Evolutionary conservation across 495 filamentous ascomycete genomes (phyloP), one percentile per base, ranked within the genome.

Genomic region (Penicillium verhagenii): DNA sequence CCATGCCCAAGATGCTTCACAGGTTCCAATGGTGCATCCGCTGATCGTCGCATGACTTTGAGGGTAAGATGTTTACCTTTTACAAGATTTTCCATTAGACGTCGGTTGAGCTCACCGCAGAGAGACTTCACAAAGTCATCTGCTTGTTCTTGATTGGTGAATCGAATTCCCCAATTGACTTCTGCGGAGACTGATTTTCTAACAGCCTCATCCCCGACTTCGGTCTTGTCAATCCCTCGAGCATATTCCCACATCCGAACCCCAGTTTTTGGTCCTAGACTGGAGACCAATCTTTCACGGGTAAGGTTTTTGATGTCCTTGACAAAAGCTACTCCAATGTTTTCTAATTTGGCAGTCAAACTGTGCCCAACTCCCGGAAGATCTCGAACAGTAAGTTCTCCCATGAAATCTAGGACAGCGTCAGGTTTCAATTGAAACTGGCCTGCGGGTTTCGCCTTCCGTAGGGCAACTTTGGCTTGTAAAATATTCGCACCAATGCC

Each of bases 121-220:
- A 98, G 70, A 54, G 88, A 91, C 47, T 81, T 77, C 24, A 97
- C 77, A 63, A 98, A 98, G 48, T 91, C 87, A 39, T 97, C 94
- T 0, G 89, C 91, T 68, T 98, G 93, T 6, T 82, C 82, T 54
- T 96, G 90, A 43, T 81, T 94, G 50, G 90, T 84, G 61, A 98
- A 98, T 25, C 94, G 85, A 48, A 98, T 94, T 2, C 94, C 94
- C 95, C 95, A 98, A 61, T 96, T 98, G 53, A 98, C 90, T 56
- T 97, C 92, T 0, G 92, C 93, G 1, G 92, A 96, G 11, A 97
- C 89, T 0, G 92, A 96, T 65, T 97, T 96, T 29, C 94, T 82
- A 11, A 82, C 64, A 0, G 82, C 78, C 65, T 92, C 87, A 42
- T 91, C 88, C 28, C 94, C 94, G 24, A 97, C 90, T 69, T 96